Evolutionary conservation across 139 green algal species (phyloP), one percentile per base, ranked within the genome.

Genomic region (Chlamydomonas incerta): DNA sequence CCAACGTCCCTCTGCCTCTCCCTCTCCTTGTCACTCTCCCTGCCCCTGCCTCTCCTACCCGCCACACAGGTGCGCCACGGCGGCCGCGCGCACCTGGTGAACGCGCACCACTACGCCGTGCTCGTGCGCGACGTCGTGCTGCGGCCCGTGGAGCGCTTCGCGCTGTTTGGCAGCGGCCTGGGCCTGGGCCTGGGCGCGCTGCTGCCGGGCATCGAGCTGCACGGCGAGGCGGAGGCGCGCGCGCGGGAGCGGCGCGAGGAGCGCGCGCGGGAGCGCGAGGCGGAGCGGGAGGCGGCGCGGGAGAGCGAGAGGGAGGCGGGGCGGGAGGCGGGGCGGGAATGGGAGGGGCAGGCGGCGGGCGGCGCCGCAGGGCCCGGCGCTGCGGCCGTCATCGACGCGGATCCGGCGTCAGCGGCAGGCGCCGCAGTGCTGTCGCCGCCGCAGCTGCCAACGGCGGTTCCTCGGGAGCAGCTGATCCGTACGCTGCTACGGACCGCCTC

Each of bases 91-190:
- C 80, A 76, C 52, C 68, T 85, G 80, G 80, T 85, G 47, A 77
- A 76, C 52, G 72, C 46, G 31, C 80, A 85, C 50, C 67, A 76
- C 35, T 85, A 85, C 34, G 80, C 80, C 21, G 80, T 85, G 31
- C 80, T 85, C 13, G 80, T 85, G 11, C 66, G 67, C 13, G 80
- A 85, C 29, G 80, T 85, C 3, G 67, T 76, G 52, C 80, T 85
- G 52, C 80, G 47, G 24, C 65, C 77, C 17, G 41, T 84, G 77
- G 77, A 84, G 77, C 24, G 65, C 17, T 72, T 67, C 65, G 74
- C 74, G 35, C 37, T 28, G 14, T n/a, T 83, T 6, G 77, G 77
- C 29, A 26, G 63, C 34, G 41, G 41, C 6, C 41, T 50, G 41
- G 41, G 77, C 29, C 35, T 73, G 58, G 41, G 41, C 6, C 41